Evolutionary conservation across 2,329 filamentous ascomycete species (phyloP).

Genomic region (Fusarium tupiense): DNA sequence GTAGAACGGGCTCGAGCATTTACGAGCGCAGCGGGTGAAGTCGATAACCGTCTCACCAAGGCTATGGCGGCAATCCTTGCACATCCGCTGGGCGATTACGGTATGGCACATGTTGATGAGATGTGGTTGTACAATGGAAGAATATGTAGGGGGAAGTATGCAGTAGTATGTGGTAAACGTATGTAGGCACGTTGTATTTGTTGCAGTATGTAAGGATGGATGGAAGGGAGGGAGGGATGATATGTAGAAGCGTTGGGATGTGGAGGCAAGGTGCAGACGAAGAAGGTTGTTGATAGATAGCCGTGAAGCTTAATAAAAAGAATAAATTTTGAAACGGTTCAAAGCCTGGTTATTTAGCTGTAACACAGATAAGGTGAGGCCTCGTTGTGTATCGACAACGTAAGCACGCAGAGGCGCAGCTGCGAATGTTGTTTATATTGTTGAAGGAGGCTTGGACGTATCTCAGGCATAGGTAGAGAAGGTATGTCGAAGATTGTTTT

Average conservation of each 20-base stretch:
- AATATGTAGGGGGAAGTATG: neutral
- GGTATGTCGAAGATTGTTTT: constrained; percentile 8
- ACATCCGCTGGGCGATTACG: constrained; percentile 45
- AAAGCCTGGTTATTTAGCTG: constrained; percentile 32
- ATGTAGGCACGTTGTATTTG: neutral
- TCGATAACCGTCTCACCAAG: constrained; percentile 45
- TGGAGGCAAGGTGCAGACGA: neutral
- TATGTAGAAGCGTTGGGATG: constrained; percentile 3
- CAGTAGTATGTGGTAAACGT: neutral
- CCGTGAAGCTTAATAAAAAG: constrained; percentile 22
- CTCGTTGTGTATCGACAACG: constrained; percentile 34
- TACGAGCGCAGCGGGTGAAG: constrained; percentile 44
- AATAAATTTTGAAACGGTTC: constrained; percentile 8
- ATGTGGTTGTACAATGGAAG: constrained; percentile 15
- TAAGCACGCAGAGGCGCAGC: constrained; percentile 36
- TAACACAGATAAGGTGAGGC: constrained; percentile 31
- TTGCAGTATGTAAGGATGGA: neutral
- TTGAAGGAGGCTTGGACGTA: constrained; percentile 32
- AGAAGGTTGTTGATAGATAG: neutral
- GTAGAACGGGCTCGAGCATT: constrained; percentile 45
- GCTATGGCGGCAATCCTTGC: constrained; percentile 40
- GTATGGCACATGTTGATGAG: constrained; percentile 44
- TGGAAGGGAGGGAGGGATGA: neutral
- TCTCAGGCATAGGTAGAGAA: constrained; percentile 26
- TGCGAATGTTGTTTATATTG: constrained; percentile 14